Conservation (phyloP, 176 grass and related monocot genomes). For the Oryza meyeriana region DNA sequence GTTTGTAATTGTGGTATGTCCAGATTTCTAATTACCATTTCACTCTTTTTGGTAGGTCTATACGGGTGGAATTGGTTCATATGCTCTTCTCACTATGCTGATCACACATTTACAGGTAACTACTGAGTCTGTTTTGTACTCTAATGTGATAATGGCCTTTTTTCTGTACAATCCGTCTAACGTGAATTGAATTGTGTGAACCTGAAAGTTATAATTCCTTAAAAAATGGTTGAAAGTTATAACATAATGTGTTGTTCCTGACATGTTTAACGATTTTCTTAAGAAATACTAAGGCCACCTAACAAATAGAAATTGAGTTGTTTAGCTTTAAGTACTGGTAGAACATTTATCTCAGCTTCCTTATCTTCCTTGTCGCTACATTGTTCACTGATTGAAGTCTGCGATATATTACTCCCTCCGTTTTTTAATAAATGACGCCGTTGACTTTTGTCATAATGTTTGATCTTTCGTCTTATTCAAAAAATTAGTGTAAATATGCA, state of each 20-base stretch:
- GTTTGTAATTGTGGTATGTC: neutral
- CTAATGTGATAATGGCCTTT: neutral
- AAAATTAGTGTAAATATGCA: too few relatives aligned
- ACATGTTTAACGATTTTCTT: neutral
- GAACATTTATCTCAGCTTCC: constrained; percentile 7
- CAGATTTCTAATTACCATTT: neutral
- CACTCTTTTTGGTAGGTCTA: constrained; percentile 64
- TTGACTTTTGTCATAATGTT: too few relatives aligned
- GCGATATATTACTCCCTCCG: neutral
- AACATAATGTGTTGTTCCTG: neutral
- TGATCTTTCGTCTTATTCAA: too few relatives aligned
- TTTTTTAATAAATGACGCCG: too few relatives aligned
- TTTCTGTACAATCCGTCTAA: neutral
- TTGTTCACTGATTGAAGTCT: neutral
- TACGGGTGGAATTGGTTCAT: constrained; percentile 94
- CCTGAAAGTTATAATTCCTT: neutral
- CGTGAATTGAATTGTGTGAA: neutral
- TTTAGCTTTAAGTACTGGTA: constrained; percentile 15
- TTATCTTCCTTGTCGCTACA: neutral
- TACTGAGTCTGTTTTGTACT: neutral
- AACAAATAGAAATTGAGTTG: neutral
- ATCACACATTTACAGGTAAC: constrained; percentile 91
- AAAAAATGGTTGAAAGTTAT: neutral
- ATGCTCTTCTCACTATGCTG: constrained; percentile 96
- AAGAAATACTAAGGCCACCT: neutral